Conservation (phyloP, 192 early-diverging fungal genomes). For the Phlyctochytrium bullatum region DNA sequence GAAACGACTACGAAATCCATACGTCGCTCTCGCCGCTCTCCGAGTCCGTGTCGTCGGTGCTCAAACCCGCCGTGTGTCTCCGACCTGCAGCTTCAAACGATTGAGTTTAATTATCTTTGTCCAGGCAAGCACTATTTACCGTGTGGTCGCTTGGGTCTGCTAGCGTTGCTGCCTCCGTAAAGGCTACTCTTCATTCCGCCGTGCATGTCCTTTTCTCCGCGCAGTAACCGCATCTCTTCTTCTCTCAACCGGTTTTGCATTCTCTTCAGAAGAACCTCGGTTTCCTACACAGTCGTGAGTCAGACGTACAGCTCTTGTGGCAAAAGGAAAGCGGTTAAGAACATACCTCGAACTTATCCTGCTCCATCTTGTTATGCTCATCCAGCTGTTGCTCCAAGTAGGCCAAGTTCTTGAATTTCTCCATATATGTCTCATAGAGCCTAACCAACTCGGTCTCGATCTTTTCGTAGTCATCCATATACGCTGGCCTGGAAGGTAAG, state of each 20-base stretch:
- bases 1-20: background rate
- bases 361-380: conserved; percentile 48
- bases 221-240: conserved; percentile 50
- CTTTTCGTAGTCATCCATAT: conserved; percentile 61
- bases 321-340: background rate
- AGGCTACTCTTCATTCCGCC: background rate
- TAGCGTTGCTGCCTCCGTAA: background rate
- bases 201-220: conserved; percentile 48
- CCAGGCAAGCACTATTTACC: conserved; percentile 13
- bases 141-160: conserved; percentile 13
- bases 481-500: conserved; percentile 39
- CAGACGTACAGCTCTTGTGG: background rate
- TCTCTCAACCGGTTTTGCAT: conserved; percentile 53
- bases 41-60: conserved; percentile 13
- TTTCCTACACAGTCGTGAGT: conserved; percentile 25
- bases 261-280: conserved; percentile 41
- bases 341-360: conserved; percentile 50
- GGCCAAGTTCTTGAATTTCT: conserved; percentile 48
- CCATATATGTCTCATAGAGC: conserved; percentile 51
- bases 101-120: background rate
- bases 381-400: conserved; percentile 57
- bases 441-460: conserved; percentile 49
- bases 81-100: conserved; percentile 7
- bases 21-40: conserved; percentile 12
- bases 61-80: background rate